phyloP scores from a whole-genome alignment of 495 filamentous ascomycete genomes.

The Penicillium alfredii region DNA sequence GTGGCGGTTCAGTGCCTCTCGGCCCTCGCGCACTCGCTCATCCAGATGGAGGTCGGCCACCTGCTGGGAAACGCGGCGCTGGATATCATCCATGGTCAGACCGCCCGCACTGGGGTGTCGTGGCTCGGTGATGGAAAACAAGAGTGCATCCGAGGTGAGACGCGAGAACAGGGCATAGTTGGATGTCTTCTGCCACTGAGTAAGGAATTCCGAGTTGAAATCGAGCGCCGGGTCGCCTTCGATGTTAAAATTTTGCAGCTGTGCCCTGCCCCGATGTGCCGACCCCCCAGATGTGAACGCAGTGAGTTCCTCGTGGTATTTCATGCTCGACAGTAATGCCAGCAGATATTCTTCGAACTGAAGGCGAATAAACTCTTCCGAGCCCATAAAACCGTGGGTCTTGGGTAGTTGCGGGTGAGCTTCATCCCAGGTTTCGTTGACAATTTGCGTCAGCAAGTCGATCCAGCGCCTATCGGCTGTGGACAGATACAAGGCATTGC shows the following conservation, averaged over 20 bases:
- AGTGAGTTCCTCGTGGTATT: slow-evolving; percentile 75
- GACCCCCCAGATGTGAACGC: slow-evolving; percentile 25
- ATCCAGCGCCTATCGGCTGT: slow-evolving; percentile 92
- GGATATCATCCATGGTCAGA: slow-evolving; percentile 89
- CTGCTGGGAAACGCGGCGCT: slow-evolving; percentile 81
- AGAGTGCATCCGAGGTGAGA: slow-evolving; percentile 71
- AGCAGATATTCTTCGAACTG: slow-evolving; percentile 98
- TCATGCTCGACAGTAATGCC: slow-evolving; percentile 78
- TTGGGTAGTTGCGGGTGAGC: slow-evolving; percentile 81
- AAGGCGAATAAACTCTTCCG: slow-evolving; percentile 94
- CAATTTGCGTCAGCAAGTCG: slow-evolving; percentile 85
- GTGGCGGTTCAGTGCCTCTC: slow-evolving; percentile 72
- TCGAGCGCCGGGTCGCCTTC: slow-evolving; percentile 84
- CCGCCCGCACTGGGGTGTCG: slow-evolving; percentile 93
- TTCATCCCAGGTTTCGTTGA: slow-evolving; percentile 96
- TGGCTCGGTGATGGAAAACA: slow-evolving; percentile 92
- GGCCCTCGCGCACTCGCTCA: slow-evolving; percentile 69
- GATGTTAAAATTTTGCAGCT: slow-evolving; percentile 38
- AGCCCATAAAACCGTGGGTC: slow-evolving; percentile 91
- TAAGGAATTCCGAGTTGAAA: slow-evolving; percentile 66
- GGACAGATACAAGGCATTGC: slow-evolving; percentile 71
- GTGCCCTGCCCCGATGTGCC: slow-evolving; percentile 23
- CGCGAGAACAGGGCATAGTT: slow-evolving; percentile 81
- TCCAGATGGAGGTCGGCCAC: slow-evolving; percentile 85
- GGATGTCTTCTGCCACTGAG: slow-evolving; percentile 76